phyloP scores from a whole-genome alignment of 352 stramenopile species.

The Detonula confervacea region DNA sequence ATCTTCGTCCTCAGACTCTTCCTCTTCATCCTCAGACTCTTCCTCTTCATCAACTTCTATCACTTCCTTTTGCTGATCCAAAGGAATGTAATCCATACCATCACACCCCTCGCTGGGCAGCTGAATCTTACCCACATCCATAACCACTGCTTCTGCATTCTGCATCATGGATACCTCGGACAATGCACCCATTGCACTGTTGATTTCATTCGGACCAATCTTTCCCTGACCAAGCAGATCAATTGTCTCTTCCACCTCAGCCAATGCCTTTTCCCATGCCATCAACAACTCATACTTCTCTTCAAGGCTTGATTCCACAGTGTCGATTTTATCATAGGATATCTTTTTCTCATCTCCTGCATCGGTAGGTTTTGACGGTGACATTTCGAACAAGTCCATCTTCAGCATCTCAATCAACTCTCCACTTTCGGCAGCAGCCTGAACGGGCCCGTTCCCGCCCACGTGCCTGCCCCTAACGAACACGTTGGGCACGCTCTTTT shows the following conservation, averaged over 20 bases:
- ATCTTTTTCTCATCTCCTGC: not conserved
- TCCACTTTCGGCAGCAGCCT: constrained; percentile 88
- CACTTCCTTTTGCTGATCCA: not conserved
- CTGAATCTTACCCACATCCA: constrained; percentile 35
- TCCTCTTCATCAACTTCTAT: constrained; percentile 12
- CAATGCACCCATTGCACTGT: constrained; percentile 27
- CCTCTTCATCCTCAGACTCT: not conserved
- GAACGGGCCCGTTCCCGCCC: constrained; percentile 94
- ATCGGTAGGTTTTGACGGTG: too few relatives aligned
- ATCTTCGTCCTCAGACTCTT: constrained; percentile 15
- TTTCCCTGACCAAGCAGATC: constrained; percentile 11
- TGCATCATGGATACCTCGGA: constrained; percentile 16
- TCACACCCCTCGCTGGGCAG: constrained; percentile 50
- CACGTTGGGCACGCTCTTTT: constrained; percentile 96
- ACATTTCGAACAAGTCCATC: too few relatives aligned
- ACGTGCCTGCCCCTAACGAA: constrained; percentile 96
- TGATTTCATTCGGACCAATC: constrained; percentile 20
- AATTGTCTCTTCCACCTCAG: constrained; percentile 23
- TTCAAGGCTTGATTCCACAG: constrained; percentile 13
- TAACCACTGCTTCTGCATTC: constrained; percentile 14
- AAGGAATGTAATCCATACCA: constrained; percentile 42
- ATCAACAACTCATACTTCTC: constrained; percentile 16
- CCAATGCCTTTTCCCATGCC: constrained; percentile 41
- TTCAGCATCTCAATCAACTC: constrained; percentile 90
- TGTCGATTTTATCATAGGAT: not conserved